Base-by-base conservation (phyloP, 2,329 filamentous ascomycete genomes). In the Talaromyces islandicus region DNA sequence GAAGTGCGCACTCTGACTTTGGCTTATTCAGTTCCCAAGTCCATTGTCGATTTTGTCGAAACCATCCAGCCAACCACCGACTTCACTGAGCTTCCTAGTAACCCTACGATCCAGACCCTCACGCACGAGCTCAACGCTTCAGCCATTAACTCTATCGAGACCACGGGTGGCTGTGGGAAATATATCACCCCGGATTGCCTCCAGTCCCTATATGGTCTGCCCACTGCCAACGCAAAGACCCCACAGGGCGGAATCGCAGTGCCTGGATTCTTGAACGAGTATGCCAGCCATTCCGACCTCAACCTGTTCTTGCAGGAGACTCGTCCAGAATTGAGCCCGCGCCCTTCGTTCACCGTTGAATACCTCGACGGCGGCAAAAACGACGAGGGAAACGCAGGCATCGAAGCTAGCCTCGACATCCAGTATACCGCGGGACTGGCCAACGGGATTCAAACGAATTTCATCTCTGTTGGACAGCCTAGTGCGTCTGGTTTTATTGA, bases 11-110 rank as follows among this genome's bases (percentile, higher is more conserved):
- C 88, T 48, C 80, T 86, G 48, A 80, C 82, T 3, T 72, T 83
- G 17, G 74, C 79, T 52, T 90, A 89, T 72, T 87, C 84, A 0
- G 78, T 89, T 1, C 88, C 87, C 0, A 75, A 76, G 56, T 71
- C 78, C 0, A 71, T 89, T 10, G 77, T 79, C 56, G 66, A 75
- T 50, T 78, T 84, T 66, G 78, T 89, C 60, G 82, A 84, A 60
- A 78, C 87, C 67, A 83, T 89, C 53, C 84, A 88, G 70, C 86
- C 86, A 0, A 88, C 86, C 0, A 88, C 83, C 5, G 78, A 82
- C 38, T 88, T 88, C 60, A 82, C 82, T 24, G 75, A 80, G 61
- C 75, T 52, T n/a, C 17, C 48, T 4, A n/a, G 25, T 29, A 10
- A 46, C 43, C n/a, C 43, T 9, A 46, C 10, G 11, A 19, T 46